Conservation (phyloP, 2,329 filamentous ascomycete genomes). For the Sphaerostilbella broomeana region DNA sequence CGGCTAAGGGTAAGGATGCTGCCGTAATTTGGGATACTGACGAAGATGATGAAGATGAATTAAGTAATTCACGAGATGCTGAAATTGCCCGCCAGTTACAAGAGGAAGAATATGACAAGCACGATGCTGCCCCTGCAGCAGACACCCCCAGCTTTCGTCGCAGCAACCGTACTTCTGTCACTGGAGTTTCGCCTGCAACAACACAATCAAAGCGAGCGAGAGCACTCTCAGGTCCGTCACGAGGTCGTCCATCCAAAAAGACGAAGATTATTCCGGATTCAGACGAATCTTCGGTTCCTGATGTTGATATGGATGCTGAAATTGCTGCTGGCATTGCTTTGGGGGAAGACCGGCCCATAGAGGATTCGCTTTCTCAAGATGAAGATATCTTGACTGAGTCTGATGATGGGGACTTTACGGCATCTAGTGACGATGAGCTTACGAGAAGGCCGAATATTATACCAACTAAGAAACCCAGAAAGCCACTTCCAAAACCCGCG, state of each 20-base stretch:
- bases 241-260: constrained; percentile 25
- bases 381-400: constrained; percentile 10
- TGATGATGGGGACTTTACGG: constrained; percentile 8
- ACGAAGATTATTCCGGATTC: constrained; percentile 25
- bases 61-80: constrained; percentile 22
- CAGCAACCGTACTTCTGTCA: neutral
- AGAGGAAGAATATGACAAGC: constrained; percentile 25
- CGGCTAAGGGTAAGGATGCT: constrained; percentile 34
- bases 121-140: neutral
- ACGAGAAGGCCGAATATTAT: constrained; percentile 9
- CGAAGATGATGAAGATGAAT: constrained; percentile 28
- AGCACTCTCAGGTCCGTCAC: constrained; percentile 17
- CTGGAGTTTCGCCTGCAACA: constrained; percentile 6
- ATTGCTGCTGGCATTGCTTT: constrained; percentile 22
- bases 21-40: constrained; percentile 36
- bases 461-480: neutral
- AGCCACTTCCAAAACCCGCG: neutral
- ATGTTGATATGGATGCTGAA: constrained; percentile 28
- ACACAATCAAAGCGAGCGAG: constrained; percentile 21
- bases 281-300: constrained; percentile 18
- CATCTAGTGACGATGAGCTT: constrained; percentile 27
- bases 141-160: constrained; percentile 8
- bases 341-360: constrained; percentile 11
- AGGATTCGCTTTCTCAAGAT: constrained; percentile 13
- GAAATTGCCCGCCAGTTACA: constrained; percentile 30